Conservation (phyloP, 1,139 yeast genomes). For the Taphrina deformans region DNA sequence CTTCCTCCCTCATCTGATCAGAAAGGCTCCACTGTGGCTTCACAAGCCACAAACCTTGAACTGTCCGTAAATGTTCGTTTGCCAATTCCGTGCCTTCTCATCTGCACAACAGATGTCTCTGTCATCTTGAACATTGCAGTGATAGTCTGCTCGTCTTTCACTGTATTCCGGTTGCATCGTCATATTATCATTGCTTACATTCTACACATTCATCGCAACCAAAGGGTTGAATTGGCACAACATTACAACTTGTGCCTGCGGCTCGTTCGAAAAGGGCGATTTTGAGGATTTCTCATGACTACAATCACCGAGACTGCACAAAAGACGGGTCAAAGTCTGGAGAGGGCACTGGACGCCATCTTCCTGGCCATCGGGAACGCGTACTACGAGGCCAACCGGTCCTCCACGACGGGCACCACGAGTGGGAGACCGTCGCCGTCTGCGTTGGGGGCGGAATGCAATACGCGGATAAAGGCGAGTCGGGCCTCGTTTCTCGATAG, state of each 20-base stretch:
- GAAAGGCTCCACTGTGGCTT: not conserved
- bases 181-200: no score
- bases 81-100: not conserved
- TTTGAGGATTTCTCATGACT: not conserved
- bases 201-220: no score
- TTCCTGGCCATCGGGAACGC: constrained; percentile 30
- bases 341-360: not conserved
- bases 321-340: not conserved
- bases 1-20: not conserved
- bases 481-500: constrained; percentile 11
- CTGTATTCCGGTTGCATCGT: no score
- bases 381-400: constrained; percentile 20
- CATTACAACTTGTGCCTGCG: not conserved
- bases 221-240: no score
- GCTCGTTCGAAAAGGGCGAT: not conserved
- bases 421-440: not conserved
- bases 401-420: not conserved
- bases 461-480: not conserved
- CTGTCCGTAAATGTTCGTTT: not conserved
- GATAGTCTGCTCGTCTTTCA: no score
- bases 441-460: not conserved
- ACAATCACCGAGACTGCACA: not conserved
- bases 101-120: not conserved
- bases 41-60: constrained; percentile 1
- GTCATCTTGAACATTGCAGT: no score